Percentiles rank a stretch among this genome's conserved stretches.
Conservation (phyloP, 306 rosid species). For the Inga laurina region DNA sequence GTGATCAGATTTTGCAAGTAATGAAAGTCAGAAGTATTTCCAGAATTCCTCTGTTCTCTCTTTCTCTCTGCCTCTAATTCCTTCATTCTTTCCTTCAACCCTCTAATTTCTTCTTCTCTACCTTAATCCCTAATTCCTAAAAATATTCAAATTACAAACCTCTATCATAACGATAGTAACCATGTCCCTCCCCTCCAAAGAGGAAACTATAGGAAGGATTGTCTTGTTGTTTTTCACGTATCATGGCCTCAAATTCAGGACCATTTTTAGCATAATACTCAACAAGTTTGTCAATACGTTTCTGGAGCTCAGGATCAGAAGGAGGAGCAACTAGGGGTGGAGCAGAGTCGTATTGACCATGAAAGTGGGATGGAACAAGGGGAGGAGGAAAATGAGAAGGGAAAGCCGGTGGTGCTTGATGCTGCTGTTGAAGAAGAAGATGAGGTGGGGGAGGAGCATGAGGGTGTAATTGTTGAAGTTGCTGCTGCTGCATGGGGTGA, state of each 20-base stretch:
- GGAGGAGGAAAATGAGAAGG: constrained; percentile 73
- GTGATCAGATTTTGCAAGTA: no score
- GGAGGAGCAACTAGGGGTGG: constrained; percentile 79
- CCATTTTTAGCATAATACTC: constrained; percentile 92
- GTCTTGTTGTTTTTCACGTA: constrained; percentile 89
- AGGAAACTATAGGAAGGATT: constrained; percentile 91
- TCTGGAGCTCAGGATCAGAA: constrained; percentile 89
- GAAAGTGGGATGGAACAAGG: constrained; percentile 56
- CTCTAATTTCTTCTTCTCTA: no score
- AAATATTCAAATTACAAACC: no score
- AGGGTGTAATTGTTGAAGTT: constrained; percentile 59
- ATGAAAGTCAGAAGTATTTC: no score
- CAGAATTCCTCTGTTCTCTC: no score
- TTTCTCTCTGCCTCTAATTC: no score
- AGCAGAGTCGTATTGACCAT: constrained; percentile 50
- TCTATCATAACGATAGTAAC: constrained; percentile 78
- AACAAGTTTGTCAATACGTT: constrained; percentile 86
- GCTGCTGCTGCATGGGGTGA: constrained; percentile 61
- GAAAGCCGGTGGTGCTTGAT: constrained; percentile 63
- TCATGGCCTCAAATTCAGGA: constrained; percentile 95
- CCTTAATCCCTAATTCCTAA: no score
- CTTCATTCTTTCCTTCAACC: no score
- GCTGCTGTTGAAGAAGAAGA: constrained; percentile 78
- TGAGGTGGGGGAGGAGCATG: constrained; percentile 71
- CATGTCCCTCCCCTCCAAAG: constrained; percentile 94